Evolutionary conservation across 768 basidiomycete genomes (phyloP), one percentile per base, ranked within the genome.

Genomic region (Termitomyces sp.): DNA sequence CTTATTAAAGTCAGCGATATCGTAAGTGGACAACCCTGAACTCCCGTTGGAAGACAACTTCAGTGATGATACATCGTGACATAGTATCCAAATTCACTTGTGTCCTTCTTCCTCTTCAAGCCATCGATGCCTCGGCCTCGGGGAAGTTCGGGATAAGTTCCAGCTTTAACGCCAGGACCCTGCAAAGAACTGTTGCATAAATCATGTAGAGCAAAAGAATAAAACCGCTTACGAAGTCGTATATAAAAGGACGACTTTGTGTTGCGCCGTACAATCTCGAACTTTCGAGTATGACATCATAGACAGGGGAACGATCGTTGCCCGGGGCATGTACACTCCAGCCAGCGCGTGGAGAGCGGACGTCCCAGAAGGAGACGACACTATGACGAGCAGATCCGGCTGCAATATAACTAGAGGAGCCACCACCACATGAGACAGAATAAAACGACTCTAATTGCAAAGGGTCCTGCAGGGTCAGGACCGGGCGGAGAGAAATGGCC

Each of bases 241-340:
- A 82, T 12, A 90, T 83, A 65, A 90, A 92, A 6, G 87, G 80
- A 43, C 90, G 71, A 59, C 82, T 84, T 65, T 92, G 83, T 9
- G 88, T 91, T 3, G 75, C 88, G 11, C 89, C 91, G 60, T 87
- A 93, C 44, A 91, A 69, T 40, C 91, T 82, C 15, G 88, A 86
- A 58, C 88, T 85, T 67, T 93, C 91, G 21, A 91, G 71, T 34
- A 84, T 66, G 46, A 93, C 66, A 6, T 80, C 77, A 66, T 92
- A 93, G 2, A 93, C 87, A 0, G 91, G 90, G 1, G 87, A 90
- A 1, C 77, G 70, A 63, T 91, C 88, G 63, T 89, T 89, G 5
- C 85, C 85, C 1, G 91, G 90, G 2, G 85, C 85, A 65, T 91
- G 82, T 6, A 90, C 83, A 61, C 86, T 89, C 85, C 87, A 90